phyloP scores from a whole-genome alignment of 768 basidiomycete species.

The Termitomyces sp. region DNA sequence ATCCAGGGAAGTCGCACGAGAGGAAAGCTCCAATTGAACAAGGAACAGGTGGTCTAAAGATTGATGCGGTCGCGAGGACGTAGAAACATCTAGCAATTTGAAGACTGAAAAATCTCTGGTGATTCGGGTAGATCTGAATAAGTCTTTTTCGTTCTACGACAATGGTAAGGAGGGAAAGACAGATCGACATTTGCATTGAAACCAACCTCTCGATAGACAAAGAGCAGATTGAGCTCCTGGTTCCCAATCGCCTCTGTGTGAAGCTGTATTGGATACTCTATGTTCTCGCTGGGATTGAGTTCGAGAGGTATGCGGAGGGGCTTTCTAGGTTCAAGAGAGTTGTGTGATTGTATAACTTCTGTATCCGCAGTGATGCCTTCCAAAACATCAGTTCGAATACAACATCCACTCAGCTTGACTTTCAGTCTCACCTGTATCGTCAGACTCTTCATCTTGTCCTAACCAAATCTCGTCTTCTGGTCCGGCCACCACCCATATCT shows the following conservation, averaged over 20 bases:
- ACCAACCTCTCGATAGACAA: constrained; percentile 60
- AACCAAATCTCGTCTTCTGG: constrained; percentile 65
- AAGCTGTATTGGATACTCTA: constrained; percentile 49
- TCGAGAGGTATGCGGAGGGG: constrained; percentile 46
- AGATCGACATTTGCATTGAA: background rate
- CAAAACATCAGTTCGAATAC: background rate
- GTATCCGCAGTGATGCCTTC: constrained; percentile 14
- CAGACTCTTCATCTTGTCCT: constrained; percentile 18
- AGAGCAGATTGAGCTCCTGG: constrained; percentile 55
- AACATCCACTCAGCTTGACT: too few species aligned
- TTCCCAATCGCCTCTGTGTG: constrained; percentile 47
- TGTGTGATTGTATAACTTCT: constrained; percentile 44
- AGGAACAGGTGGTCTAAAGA: constrained; percentile 47
- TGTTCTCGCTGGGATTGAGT: constrained; percentile 46
- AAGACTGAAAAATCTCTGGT: constrained; percentile 56
- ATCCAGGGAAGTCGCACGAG: constrained; percentile 34
- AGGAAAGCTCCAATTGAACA: constrained; percentile 55
- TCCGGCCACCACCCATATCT: constrained; percentile 69
- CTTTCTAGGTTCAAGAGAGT: constrained; percentile 44
- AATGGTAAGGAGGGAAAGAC: background rate
- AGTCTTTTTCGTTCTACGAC: constrained; percentile 39
- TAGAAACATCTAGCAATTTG: constrained; percentile 53
- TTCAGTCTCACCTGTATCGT: constrained; percentile 4
- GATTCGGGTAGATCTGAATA: constrained; percentile 59
- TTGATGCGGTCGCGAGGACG: constrained; percentile 47